These are phyloP conservation scores for Tylopilus sp. DNA, from an alignment of 768 basidiomycete species.

Conservation along the genomic window DNA sequence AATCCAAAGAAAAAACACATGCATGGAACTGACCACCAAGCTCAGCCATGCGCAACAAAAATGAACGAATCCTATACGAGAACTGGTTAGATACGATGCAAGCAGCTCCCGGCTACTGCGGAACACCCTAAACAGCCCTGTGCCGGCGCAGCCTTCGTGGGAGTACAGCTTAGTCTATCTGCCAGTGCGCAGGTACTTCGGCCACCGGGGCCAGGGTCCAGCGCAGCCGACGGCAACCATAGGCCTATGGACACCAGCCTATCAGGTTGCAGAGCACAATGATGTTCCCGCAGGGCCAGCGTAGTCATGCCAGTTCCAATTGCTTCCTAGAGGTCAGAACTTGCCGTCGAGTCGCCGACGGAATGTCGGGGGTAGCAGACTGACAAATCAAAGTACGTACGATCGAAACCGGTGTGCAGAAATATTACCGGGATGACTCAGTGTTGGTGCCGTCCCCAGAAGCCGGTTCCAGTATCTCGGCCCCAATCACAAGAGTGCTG, in stretches of 20 bases:
- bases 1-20: not conserved
- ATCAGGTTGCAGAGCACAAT: constrained; percentile 1
- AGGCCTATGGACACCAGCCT: constrained; percentile 5
- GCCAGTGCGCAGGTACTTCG: constrained; percentile 2
- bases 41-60: not conserved
- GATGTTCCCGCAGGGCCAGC: no score
- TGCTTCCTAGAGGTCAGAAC: no score
- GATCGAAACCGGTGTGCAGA: constrained; percentile 13
- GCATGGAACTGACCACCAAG: not conserved
- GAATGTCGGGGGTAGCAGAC: no score
- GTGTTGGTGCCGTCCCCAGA: not conserved
- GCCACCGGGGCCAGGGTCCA: constrained; percentile 2
- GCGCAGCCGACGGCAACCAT: constrained; percentile 8
- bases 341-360: no score
- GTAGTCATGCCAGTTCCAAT: no score
- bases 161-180: constrained; percentile 6
- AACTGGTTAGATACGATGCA: not conserved
- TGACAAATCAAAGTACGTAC: no score
- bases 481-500: constrained; percentile 8
- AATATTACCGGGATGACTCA: constrained; percentile 20
- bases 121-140: constrained; percentile 6
- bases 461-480: no score
- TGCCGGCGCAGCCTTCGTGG: constrained; percentile 2
- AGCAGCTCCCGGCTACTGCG: constrained; percentile 15
- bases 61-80: not conserved